Evolutionary conservation across 2,329 filamentous ascomycete species (phyloP), one percentile per base, ranked within the genome.

Genomic region (Davidsoniella eucalypti): DNA sequence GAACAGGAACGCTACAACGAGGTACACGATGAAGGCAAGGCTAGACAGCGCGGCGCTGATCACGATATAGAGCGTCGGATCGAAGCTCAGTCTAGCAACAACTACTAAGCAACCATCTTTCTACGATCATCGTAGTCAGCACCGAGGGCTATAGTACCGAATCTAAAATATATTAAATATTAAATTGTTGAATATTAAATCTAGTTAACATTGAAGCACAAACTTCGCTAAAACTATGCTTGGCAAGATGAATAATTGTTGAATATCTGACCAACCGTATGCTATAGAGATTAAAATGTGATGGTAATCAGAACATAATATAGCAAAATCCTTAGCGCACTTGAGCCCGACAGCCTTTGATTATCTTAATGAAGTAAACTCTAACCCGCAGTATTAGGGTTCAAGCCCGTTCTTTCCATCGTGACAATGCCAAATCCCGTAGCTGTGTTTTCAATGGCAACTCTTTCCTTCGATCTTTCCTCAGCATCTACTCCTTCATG

Each of bases 1-100:
- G 76, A 77, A 53, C 72, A 88, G 69, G 63, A 69, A 44, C 75
- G 78, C 61, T 83, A 78, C 60, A 70, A 84, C 63, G 63, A 71
- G 57, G 69, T 82, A 65, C 87, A 92, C 60, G 87, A 92, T 58
- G 67, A 76, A 56, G 88, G 87, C 56, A 94, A 92, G 79, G 84
- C 83, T 17, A 72, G 77, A 60, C 84, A 94, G 73, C 76, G 87
- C 17, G 84, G 87, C 46, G 87, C 82, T 1, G 87, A 94, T 73
- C 68, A 73, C 37, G 87, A 94, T 60, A 72, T 94, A 51, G 68
- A 82, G 65, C 88, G 86, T 75, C 70, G 84, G 70, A 75, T 69
- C 0, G 72, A 76, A 56, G 69, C 71, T 41, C 39, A 33, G 29
- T 9, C 29, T 33, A 2, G 29, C 1, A 33, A 2, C 29, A 10